Conservation (phyloP, 2,329 filamentous ascomycete species). For the Sporothrix brunneoviolacea region DNA sequence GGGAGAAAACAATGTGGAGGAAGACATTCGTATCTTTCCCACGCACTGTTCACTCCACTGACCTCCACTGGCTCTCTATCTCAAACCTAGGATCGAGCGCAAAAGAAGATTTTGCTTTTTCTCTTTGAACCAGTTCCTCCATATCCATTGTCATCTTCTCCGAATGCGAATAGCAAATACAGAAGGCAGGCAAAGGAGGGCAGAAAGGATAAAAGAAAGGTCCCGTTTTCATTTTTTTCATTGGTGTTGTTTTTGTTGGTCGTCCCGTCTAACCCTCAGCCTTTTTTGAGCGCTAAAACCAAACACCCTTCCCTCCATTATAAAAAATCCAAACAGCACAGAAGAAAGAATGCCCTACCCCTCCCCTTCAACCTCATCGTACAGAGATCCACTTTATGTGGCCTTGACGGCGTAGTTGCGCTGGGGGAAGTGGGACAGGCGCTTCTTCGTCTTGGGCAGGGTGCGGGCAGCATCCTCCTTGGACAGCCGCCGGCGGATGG, state of each 20-base stretch:
- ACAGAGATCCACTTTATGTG: background rate
- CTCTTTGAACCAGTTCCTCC: too few relatives aligned
- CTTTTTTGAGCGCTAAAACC: slow-evolving; percentile 9
- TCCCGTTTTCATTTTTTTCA: too few relatives aligned
- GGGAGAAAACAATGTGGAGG: too few relatives aligned
- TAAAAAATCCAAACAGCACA: background rate
- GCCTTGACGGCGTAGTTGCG: slow-evolving; percentile 98
- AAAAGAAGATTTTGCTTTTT: too few relatives aligned
- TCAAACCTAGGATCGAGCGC: too few relatives aligned
- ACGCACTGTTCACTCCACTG: too few relatives aligned
- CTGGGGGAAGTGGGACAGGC: slow-evolving; percentile 90
- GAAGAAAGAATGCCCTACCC: background rate
- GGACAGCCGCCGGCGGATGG: slow-evolving; percentile 91
- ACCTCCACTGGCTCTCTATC: too few relatives aligned
- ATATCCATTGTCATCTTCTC: too few relatives aligned
- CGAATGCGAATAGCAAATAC: too few relatives aligned
- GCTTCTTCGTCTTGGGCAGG: slow-evolving; percentile 97
- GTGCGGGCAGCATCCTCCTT: slow-evolving; percentile 79
- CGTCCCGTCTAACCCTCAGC: background rate
- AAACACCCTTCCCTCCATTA: slow-evolving; percentile 3
- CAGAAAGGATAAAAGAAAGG: too few relatives aligned
- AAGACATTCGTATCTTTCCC: too few relatives aligned
- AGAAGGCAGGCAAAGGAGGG: too few relatives aligned
- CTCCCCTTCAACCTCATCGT: background rate
- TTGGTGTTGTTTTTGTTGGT: background rate